A percentile compares a stretch with the other conserved stretches of the same genome.
Conservation (phyloP, 225 moss, liverwort and hornwort species). For the Pseudoscleropodium purum region DNA sequence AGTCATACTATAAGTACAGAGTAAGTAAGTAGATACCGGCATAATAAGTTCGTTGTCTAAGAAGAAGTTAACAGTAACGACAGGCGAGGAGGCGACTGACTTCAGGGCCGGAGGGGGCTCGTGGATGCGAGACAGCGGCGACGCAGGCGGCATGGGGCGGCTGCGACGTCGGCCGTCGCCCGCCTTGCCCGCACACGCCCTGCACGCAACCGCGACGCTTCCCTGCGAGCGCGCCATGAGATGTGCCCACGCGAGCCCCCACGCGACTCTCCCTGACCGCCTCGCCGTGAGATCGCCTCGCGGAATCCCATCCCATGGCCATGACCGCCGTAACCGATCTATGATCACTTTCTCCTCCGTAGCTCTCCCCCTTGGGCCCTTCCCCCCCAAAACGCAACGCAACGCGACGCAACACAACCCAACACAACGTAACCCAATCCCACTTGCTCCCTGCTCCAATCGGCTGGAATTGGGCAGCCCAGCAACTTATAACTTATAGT, state of each 20-base stretch:
- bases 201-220: slow-evolving; percentile 4
- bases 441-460: not conserved
- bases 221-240: not conserved
- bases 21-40: too few species aligned
- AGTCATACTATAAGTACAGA: too few species aligned
- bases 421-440: not conserved
- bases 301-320: not conserved
- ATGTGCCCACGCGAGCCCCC: not conserved
- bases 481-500: not conserved
- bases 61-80: not conserved
- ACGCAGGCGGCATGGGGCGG: not conserved
- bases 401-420: not conserved
- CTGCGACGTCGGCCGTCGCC: not conserved
- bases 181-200: not conserved
- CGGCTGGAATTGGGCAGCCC: not conserved
- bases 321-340: not conserved
- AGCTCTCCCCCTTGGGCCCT: too few species aligned
- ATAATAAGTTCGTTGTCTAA: not conserved
- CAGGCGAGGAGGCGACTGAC: not conserved
- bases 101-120: not conserved
- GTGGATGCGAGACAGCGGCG: not conserved
- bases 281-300: not conserved
- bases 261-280: not conserved
- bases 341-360: not conserved
- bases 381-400: not conserved